Conservation (phyloP, 345 rosid species). For the Aurinia saxatilis region DNA sequence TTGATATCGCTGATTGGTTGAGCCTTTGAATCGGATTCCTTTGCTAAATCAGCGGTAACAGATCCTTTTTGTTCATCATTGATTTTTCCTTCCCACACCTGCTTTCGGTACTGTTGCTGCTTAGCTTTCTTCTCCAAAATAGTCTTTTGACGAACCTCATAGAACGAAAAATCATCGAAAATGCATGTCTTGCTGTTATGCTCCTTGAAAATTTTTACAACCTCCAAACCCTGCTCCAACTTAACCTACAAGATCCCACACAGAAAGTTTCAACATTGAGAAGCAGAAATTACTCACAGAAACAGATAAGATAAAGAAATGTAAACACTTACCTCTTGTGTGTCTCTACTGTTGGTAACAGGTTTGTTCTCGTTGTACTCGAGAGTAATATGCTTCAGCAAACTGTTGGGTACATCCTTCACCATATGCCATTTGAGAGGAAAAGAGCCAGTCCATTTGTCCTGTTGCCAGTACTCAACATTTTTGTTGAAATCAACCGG, state of each 20-base stretch:
- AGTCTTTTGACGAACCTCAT: slow-evolving; percentile 33
- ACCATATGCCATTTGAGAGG: slow-evolving; percentile 76
- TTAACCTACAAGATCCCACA: slow-evolving; percentile 31
- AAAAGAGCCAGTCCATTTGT: slow-evolving; percentile 88
- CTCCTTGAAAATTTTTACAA: slow-evolving; percentile 37
- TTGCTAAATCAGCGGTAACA: neutral
- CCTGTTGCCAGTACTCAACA: slow-evolving; percentile 74
- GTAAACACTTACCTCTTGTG: slow-evolving; percentile 53
- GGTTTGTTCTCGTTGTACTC: slow-evolving; percentile 92
- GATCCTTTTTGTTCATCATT: slow-evolving; percentile 23
- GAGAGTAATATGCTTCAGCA: slow-evolving; percentile 66
- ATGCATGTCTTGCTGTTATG: slow-evolving; percentile 38
- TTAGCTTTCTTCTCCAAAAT: slow-evolving; percentile 37
- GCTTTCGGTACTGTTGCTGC: slow-evolving; percentile 49
- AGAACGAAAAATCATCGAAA: slow-evolving; percentile 49
- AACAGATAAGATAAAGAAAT: neutral
- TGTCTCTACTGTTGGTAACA: slow-evolving; percentile 81
- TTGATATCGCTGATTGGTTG: slow-evolving; percentile 7
- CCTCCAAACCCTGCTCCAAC: slow-evolving; percentile 37
- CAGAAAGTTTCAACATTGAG: neutral
- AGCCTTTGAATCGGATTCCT: slow-evolving; percentile 9
- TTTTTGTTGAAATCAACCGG: slow-evolving; percentile 64
- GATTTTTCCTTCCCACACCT: slow-evolving; percentile 38
- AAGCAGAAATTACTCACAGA: neutral
- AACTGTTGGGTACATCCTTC: slow-evolving; percentile 74